A percentile compares a stretch with the other conserved stretches of the same genome.
These are phyloP conservation scores for Nannochloropsis gaditana DNA, from an alignment of 108 stramenopile genomes.

Conservation along the genomic window DNA sequence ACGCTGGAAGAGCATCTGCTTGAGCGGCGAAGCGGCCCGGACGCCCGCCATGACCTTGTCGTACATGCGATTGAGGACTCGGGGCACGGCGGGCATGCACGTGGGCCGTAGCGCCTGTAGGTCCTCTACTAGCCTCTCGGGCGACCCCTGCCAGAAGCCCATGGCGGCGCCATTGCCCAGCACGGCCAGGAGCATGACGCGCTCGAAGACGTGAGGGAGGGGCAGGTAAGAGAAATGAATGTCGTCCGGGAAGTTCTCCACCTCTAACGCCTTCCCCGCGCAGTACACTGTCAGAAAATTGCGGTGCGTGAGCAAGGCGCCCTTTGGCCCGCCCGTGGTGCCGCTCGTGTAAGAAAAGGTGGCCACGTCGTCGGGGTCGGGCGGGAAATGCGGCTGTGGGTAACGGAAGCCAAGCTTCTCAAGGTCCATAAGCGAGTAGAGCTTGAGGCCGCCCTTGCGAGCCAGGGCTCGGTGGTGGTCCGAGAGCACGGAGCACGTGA, in stretches of 20 bases:
- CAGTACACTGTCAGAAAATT: constrained; percentile 57
- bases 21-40: constrained; percentile 71
- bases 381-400: constrained; percentile 39
- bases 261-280: constrained; percentile 16
- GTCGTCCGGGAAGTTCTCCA: constrained; percentile 51
- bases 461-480: background rate
- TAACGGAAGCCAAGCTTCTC: constrained; percentile 34
- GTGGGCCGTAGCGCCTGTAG: constrained; percentile 71
- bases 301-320: constrained; percentile 73
- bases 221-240: constrained; percentile 90
- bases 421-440: constrained; percentile 36
- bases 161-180: constrained; percentile 26
- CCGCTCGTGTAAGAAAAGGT: constrained; percentile 84
- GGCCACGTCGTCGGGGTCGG: constrained; percentile 56
- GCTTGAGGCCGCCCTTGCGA: constrained; percentile 23
- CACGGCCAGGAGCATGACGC: constrained; percentile 22
- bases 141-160: constrained; percentile 39
- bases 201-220: constrained; percentile 91
- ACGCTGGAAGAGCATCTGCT: constrained; percentile 75
- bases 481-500: background rate
- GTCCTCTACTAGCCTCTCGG: constrained; percentile 36
- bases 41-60: constrained; percentile 74
- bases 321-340: constrained; percentile 90
- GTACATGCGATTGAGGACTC: constrained; percentile 75
- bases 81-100: constrained; percentile 76